A percentile compares a stretch with the other conserved stretches of the same genome.
These are phyloP conservation scores for Metschnikowia amazonensis DNA, from an alignment of 805 yeast genomes.

Conservation along the genomic window DNA sequence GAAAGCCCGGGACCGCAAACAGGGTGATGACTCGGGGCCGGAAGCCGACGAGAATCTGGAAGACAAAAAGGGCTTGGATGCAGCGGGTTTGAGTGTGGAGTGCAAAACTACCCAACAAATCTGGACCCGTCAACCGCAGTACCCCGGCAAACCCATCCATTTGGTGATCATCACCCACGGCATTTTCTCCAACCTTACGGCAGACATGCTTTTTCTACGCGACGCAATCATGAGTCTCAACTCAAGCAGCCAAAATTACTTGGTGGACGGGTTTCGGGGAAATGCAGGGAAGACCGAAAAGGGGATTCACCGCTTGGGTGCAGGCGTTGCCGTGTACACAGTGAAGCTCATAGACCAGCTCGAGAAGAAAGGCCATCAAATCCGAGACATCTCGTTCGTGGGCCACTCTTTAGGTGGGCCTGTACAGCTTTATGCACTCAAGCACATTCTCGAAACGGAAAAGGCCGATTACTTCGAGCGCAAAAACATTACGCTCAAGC, in stretches of 20 bases:
- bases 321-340: slow-evolving; percentile 27
- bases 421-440: slow-evolving; percentile 40
- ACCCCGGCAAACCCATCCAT: slow-evolving; percentile 33
- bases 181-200: slow-evolving; percentile 40
- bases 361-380: slow-evolving; percentile 12
- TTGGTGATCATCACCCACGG: slow-evolving; percentile 44
- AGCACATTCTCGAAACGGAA: slow-evolving; percentile 29
- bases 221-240: slow-evolving; percentile 26
- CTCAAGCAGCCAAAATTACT: slow-evolving; percentile 25
- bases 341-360: slow-evolving; percentile 25
- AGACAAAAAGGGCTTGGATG: not conserved
- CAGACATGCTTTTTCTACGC: slow-evolving; percentile 42
- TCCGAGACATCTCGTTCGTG: slow-evolving; percentile 35
- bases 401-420: slow-evolving; percentile 46
- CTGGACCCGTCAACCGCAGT: slow-evolving; percentile 26
- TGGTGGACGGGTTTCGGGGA: slow-evolving; percentile 36
- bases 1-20: slow-evolving; percentile 13
- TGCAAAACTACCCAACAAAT: slow-evolving; percentile 29
- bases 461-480: slow-evolving; percentile 30
- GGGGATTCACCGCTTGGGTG: slow-evolving; percentile 38
- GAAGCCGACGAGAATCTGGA: not conserved
- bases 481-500: slow-evolving; percentile 27
- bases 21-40: not conserved
- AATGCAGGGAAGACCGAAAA: slow-evolving; percentile 42
- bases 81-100: slow-evolving; percentile 19